These are phyloP conservation scores for Cryphonectria radicalis DNA, from an alignment of 2,329 filamentous ascomycete species.

Conservation along the genomic window DNA sequence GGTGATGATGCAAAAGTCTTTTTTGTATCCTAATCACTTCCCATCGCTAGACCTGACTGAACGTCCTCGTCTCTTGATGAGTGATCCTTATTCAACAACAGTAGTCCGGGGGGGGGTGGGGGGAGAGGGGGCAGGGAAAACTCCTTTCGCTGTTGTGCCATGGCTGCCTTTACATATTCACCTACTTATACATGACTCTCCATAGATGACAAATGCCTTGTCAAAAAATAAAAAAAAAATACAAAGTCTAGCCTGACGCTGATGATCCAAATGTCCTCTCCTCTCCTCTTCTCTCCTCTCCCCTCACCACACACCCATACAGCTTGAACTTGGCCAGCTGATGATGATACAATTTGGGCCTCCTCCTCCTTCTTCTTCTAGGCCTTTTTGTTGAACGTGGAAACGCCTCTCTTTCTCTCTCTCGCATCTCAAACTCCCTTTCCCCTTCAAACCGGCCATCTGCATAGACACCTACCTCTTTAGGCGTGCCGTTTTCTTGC, in stretches of 20 bases:
- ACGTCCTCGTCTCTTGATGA: neutral
- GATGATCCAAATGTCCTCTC: conserved; percentile 21
- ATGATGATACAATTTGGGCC: conserved; percentile 1
- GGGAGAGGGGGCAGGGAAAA: neutral
- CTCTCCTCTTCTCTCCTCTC: neutral
- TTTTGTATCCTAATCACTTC: conserved; percentile 19
- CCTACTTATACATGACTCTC: conserved; percentile 28
- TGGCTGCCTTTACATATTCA: conserved; percentile 21
- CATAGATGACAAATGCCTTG: conserved; percentile 26
- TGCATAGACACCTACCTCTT: neutral
- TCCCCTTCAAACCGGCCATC: neutral
- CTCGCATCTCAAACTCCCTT: no score
- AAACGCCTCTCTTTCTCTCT: no score
- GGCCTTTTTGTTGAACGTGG: neutral
- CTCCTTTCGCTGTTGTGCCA: conserved; percentile 4
- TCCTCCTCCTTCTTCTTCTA: neutral
- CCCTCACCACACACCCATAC: neutral
- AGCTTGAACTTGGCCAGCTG: neutral
- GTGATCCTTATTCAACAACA: conserved; percentile 25
- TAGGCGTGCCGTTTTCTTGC: neutral
- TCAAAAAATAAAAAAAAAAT: neutral
- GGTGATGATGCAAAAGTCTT: conserved; percentile 11
- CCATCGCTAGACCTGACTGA: conserved; percentile 10
- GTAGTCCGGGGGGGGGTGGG: neutral
- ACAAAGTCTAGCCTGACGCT: conserved; percentile 22